phyloP scores from a whole-genome alignment of 2,329 filamentous ascomycete genomes.

The Colletotrichum falcatum region DNA sequence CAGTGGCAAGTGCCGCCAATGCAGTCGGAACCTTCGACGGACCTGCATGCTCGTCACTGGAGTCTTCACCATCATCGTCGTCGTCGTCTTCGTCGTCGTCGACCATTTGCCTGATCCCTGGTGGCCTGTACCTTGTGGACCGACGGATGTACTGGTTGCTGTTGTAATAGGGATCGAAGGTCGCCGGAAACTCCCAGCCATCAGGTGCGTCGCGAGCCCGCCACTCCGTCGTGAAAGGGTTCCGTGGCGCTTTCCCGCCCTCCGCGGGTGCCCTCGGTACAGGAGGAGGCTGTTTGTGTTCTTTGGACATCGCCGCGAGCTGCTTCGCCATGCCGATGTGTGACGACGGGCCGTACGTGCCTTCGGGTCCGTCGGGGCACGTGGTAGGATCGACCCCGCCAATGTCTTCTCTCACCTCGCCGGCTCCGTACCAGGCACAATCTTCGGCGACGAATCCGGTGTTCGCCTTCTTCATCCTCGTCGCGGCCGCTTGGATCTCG shows the following conservation, averaged over 20 bases:
- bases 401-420: neutral
- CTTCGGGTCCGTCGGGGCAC: conserved; percentile 15
- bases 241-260: conserved; percentile 31
- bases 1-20: conserved; percentile 2
- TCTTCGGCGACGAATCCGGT: neutral
- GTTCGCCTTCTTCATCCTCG: neutral
- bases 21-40: neutral
- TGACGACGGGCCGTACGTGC: conserved; percentile 23
- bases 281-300: neutral
- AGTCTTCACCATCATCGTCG: conserved; percentile 25
- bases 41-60: neutral
- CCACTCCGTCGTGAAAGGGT: conserved; percentile 42
- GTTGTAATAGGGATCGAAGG: conserved; percentile 33
- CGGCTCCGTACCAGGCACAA: neutral
- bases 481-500: conserved; percentile 11
- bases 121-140: conserved; percentile 13
- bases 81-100: conserved; percentile 17
- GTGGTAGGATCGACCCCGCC: conserved; percentile 15
- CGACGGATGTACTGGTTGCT: conserved; percentile 39
- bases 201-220: conserved; percentile 10
- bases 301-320: neutral
- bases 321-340: neutral
- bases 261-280: conserved; percentile 32
- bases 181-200: conserved; percentile 3
- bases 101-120: neutral